Base-by-base conservation (phyloP, 441 rosid genomes). In the Brassica balearica region DNA sequence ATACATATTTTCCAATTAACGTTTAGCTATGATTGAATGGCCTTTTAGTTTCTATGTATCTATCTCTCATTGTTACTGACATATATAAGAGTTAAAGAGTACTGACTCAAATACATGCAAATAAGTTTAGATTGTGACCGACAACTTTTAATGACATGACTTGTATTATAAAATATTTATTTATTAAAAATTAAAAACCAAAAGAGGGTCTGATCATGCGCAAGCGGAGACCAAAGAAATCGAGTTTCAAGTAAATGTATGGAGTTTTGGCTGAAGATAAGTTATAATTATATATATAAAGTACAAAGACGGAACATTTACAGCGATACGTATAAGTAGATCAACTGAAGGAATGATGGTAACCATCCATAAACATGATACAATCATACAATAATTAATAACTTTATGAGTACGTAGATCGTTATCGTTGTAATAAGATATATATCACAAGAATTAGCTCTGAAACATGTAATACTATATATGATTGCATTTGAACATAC, bases 401-500 rank as follows among this genome's bases (percentile, higher is more conserved):
- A 20, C 27, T 61, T n/a, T 29, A 6, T 5, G 8, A 69, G 41
- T 55, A 55, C 59, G 59, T 76, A 32, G 74, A 61, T 62, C 41
- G 17, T 61, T 20, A 61, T 20, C 8, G 69, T 61, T 53, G 62
- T 20, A 12, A 19, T n/a, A 68, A 38, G 8, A n/a, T 3, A 61
- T 3, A 60, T 46, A 68, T 46, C 14, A 46, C 32, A 60, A 12
- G 20, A 8, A 38, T 48, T 51, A 11, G 38, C 38, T 46, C 69
- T 10, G 61, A 60, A 56, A 75, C 61, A 20, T 17, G 6, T 29
- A 67, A 70, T 41, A 43, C 32, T 63, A 64, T 77, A 71, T 77
- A 65, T 73, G 82, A 78, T 78, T n/a, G 59, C 74, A 68, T 73
- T 78, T 72, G 65, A 66, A 34, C 41, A 34, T 34, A 65, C 76